Percentiles rank a stretch among this genome's conserved stretches.
phyloP scores from a whole-genome alignment of 2,329 filamentous ascomycete genomes.

The Allantophomopsis cytisporea region DNA sequence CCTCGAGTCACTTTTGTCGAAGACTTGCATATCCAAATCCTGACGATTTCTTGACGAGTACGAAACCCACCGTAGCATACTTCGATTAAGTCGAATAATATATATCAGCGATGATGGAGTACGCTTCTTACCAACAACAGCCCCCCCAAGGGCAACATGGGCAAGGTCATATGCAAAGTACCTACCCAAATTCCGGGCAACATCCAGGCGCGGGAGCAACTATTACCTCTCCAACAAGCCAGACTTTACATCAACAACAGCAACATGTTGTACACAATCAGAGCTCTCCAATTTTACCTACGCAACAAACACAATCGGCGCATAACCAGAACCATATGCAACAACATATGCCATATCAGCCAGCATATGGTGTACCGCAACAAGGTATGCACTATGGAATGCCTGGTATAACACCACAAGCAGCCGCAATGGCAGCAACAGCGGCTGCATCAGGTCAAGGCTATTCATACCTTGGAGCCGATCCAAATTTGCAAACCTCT shows the following conservation, averaged over 20 bases:
- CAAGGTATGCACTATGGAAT: slow-evolving; percentile 73
- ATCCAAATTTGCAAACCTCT: slow-evolving; percentile 58
- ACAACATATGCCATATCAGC: slow-evolving; percentile 69
- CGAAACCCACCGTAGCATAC: not conserved
- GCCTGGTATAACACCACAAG: slow-evolving; percentile 56
- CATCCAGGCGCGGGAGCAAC: slow-evolving; percentile 30
- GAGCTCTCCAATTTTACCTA: slow-evolving; percentile 67
- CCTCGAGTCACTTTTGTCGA: no score
- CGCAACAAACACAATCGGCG: slow-evolving; percentile 59
- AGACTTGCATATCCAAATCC: no score
- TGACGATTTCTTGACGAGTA: no score
- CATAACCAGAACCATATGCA: slow-evolving; percentile 48
- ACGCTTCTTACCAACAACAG: slow-evolving; percentile 59
- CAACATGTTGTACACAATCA: slow-evolving; percentile 45
- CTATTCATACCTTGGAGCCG: slow-evolving; percentile 50
- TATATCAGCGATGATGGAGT: slow-evolving; percentile 49
- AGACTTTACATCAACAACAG: slow-evolving; percentile 52
- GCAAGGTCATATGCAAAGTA: slow-evolving; percentile 38
- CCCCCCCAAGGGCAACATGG: slow-evolving; percentile 42
- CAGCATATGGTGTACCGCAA: slow-evolving; percentile 61
- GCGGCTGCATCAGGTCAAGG: slow-evolving; percentile 75
- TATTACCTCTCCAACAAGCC: slow-evolving; percentile 63
- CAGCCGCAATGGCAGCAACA: slow-evolving; percentile 83
- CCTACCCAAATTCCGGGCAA: slow-evolving; percentile 47
- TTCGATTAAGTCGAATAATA: not conserved